A percentile compares a stretch with the other conserved stretches of the same genome.
Conservation (phyloP, 2,329 filamentous ascomycete species). For the Westerdykella ornata region DNA sequence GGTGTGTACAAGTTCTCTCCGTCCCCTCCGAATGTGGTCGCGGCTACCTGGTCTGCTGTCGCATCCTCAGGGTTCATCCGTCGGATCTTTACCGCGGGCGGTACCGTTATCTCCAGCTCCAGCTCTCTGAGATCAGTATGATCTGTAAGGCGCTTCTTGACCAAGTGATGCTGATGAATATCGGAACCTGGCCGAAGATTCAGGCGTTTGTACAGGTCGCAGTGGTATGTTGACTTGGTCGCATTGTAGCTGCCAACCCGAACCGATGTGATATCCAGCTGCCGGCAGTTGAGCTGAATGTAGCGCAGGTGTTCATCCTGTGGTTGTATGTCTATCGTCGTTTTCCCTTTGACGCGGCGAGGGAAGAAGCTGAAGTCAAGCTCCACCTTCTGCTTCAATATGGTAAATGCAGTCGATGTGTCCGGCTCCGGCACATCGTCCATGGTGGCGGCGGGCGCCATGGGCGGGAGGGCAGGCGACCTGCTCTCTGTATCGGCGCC, state of each 20-base stretch:
- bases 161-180: slow-evolving; percentile 69
- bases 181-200: slow-evolving; percentile 55
- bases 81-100: slow-evolving; percentile 55
- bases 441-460: slow-evolving; percentile 27
- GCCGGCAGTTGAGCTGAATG: slow-evolving; percentile 56
- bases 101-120: slow-evolving; percentile 54
- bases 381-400: slow-evolving; percentile 81
- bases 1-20: slow-evolving; percentile 46
- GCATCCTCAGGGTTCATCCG: slow-evolving; percentile 52
- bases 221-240: slow-evolving; percentile 34
- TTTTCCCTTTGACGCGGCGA: slow-evolving; percentile 67
- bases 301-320: slow-evolving; percentile 49
- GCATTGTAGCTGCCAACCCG: slow-evolving; percentile 39
- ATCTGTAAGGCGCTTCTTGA: slow-evolving; percentile 61
- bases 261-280: slow-evolving; percentile 52
- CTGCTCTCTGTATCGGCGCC: slow-evolving; percentile 15
- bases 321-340: slow-evolving; percentile 72
- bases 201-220: slow-evolving; percentile 62
- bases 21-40: slow-evolving; percentile 14
- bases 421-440: slow-evolving; percentile 26
- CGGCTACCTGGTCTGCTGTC: slow-evolving; percentile 10
- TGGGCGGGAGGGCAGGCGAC: slow-evolving; percentile 22
- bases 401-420: slow-evolving; percentile 41
- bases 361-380: slow-evolving; percentile 81
- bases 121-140: slow-evolving; percentile 49